phyloP scores from a whole-genome alignment of 176 grass and related monocot genomes.

The Luzula sylvatica region DNA sequence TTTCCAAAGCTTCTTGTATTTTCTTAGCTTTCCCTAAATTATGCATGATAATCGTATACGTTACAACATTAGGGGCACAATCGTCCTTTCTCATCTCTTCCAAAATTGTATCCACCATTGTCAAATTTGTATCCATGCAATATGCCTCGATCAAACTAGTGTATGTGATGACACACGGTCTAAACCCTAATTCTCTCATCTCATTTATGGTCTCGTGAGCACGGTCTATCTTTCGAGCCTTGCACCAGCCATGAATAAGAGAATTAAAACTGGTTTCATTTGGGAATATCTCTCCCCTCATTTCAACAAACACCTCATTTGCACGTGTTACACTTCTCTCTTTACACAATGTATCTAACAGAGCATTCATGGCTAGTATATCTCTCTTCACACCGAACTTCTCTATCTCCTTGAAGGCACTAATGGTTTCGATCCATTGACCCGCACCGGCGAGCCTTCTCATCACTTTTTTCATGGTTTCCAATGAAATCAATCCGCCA shows the following conservation, averaged over 20 bases:
- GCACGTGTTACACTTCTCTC: slow-evolving; percentile 79
- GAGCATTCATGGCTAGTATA: slow-evolving; percentile 57
- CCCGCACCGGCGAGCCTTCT: slow-evolving; percentile 63
- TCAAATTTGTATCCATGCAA: slow-evolving; percentile 63
- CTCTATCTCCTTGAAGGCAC: slow-evolving; percentile 37
- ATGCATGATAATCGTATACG: slow-evolving; percentile 81
- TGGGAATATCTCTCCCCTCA: slow-evolving; percentile 32
- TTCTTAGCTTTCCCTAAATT: slow-evolving; percentile 48
- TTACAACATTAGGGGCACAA: slow-evolving; percentile 62
- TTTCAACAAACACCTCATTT: slow-evolving; percentile 41
- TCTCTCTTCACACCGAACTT: slow-evolving; percentile 55
- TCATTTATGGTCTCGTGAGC: slow-evolving; percentile 43
- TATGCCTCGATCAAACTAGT: slow-evolving; percentile 76
- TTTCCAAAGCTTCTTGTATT: slow-evolving; percentile 53
- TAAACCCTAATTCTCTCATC: slow-evolving; percentile 58
- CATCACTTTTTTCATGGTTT: slow-evolving; percentile 68
- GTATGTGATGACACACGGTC: slow-evolving; percentile 60
- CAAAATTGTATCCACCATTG: slow-evolving; percentile 31
- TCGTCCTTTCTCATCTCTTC: slow-evolving; percentile 31
- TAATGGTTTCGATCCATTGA: slow-evolving; percentile 53
- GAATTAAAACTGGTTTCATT: slow-evolving; percentile 63
- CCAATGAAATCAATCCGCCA: slow-evolving; percentile 43
- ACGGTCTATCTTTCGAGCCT: slow-evolving; percentile 50
- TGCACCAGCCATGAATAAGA: slow-evolving; percentile 75
- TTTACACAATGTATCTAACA: slow-evolving; percentile 67